Percentiles rank a stretch among this genome's conserved stretches.
These are phyloP conservation scores for Penicillium cosmopolitanum DNA, from an alignment of 495 filamentous ascomycete genomes.

Conservation along the genomic window DNA sequence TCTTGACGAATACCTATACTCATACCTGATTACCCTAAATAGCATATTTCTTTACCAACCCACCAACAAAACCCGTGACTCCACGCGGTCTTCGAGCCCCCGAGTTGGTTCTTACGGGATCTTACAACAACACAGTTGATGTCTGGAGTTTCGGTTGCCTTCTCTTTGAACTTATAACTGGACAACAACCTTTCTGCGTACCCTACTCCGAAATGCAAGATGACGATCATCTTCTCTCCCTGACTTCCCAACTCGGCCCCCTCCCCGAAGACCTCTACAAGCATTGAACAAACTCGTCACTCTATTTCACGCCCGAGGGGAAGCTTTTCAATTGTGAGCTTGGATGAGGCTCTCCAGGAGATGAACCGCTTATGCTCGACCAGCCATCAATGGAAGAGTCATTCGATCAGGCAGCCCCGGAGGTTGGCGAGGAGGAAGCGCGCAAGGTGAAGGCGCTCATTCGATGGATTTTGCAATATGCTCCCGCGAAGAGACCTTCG, in stretches of 20 bases:
- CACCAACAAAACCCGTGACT: constrained; percentile 32
- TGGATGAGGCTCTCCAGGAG: constrained; percentile 17
- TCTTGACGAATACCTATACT: constrained; percentile 14
- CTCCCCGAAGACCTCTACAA: constrained; percentile 30
- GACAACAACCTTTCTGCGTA: constrained; percentile 33
- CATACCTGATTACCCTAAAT: constrained; percentile 14
- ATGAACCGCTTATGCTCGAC: constrained; percentile 16
- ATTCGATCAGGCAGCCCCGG: constrained; percentile 31
- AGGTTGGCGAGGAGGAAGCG: constrained; percentile 21
- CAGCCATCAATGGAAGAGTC: constrained; percentile 29
- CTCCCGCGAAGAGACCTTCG: too few relatives aligned
- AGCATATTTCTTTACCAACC: constrained; percentile 37
- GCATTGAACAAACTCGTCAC: constrained; percentile 32
- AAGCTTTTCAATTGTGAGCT: constrained; percentile 32
- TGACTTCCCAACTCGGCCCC: constrained; percentile 26
- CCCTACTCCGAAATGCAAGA: constrained; percentile 24
- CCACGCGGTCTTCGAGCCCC: constrained; percentile 37
- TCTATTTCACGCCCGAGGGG: constrained; percentile 35
- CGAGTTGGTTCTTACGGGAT: constrained; percentile 35
- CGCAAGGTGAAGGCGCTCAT: too few relatives aligned
- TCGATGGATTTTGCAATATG: too few relatives aligned
- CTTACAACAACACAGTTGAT: constrained; percentile 33
- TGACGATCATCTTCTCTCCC: constrained; percentile 28
- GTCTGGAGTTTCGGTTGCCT: constrained; percentile 49
- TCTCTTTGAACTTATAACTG: constrained; percentile 41